Conservation (phyloP, 345 rosid genomes). For the Brassica nigra region DNA sequence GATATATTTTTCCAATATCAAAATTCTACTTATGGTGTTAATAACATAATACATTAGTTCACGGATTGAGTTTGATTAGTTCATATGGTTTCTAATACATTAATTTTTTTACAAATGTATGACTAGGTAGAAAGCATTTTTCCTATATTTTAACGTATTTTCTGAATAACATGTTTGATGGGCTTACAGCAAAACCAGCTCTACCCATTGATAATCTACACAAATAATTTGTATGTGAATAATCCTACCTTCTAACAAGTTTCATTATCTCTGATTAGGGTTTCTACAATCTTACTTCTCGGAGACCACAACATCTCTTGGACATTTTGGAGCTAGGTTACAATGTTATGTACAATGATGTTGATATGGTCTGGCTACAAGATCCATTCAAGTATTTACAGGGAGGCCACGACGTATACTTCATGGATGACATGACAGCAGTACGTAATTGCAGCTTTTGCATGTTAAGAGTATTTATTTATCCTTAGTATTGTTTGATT, state of each 20-base stretch:
- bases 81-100: neutral
- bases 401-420: constrained; percentile 86
- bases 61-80: neutral
- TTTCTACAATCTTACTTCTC: constrained; percentile 79
- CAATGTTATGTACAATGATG: constrained; percentile 29
- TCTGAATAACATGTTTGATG: too few species aligned
- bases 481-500: neutral
- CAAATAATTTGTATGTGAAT: neutral
- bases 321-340: constrained; percentile 32
- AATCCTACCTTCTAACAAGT: neutral
- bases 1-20: neutral
- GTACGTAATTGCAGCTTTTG: constrained; percentile 44
- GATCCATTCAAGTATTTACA: constrained; percentile 76
- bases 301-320: constrained; percentile 58
- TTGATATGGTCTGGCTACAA: constrained; percentile 47
- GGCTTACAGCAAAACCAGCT: too few species aligned
- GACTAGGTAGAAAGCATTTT: neutral
- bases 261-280: constrained; percentile 47
- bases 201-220: neutral
- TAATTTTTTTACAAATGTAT: neutral
- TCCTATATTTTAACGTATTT: too few species aligned
- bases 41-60: neutral
- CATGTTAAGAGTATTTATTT: neutral
- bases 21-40: neutral
- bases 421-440: constrained; percentile 79